Percentiles rank a stretch among this genome's conserved stretches.
These are phyloP conservation scores for Suillus americanus DNA, from an alignment of 768 basidiomycete species.

Conservation along the genomic window DNA sequence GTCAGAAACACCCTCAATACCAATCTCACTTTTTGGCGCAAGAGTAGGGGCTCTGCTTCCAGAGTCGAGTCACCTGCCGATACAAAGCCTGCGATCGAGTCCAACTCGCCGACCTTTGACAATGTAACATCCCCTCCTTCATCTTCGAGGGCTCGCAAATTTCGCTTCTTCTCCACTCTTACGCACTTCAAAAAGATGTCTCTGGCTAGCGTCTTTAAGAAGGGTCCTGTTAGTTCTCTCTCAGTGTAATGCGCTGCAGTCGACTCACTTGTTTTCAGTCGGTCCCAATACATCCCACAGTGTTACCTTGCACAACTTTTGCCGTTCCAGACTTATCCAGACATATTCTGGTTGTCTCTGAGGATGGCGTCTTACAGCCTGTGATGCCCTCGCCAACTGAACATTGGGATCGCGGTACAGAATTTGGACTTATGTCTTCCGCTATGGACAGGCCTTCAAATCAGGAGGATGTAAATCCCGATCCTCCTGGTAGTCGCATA, in stretches of 20 bases:
- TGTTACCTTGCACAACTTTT: not conserved
- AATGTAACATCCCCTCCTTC: not conserved
- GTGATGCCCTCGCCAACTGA: no score
- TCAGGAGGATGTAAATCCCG: not conserved
- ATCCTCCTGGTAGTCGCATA: conserved; percentile 22
- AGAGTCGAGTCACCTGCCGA: not conserved
- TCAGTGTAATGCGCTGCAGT: not conserved
- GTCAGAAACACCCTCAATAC: not conserved
- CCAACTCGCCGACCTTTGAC: not conserved
- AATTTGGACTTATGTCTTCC: not conserved
- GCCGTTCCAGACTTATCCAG: not conserved
- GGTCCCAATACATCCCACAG: not conserved
- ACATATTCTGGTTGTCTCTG: not conserved
- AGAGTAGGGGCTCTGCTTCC: not conserved
- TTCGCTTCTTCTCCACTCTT: not conserved
- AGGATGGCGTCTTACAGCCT: not conserved
- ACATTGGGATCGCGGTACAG: not conserved
- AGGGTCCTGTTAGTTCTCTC: not conserved
- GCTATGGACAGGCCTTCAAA: not conserved
- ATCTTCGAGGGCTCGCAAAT: not conserved
- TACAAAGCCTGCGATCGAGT: not conserved
- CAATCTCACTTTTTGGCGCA: not conserved
- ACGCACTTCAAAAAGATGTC: not conserved
- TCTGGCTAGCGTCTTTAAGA: conserved; percentile 1
- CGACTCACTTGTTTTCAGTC: not conserved